A percentile compares a stretch with the other conserved stretches of the same genome.
Conservation (phyloP, 2,329 filamentous ascomycete species). For the Colletotrichum navitas region DNA sequence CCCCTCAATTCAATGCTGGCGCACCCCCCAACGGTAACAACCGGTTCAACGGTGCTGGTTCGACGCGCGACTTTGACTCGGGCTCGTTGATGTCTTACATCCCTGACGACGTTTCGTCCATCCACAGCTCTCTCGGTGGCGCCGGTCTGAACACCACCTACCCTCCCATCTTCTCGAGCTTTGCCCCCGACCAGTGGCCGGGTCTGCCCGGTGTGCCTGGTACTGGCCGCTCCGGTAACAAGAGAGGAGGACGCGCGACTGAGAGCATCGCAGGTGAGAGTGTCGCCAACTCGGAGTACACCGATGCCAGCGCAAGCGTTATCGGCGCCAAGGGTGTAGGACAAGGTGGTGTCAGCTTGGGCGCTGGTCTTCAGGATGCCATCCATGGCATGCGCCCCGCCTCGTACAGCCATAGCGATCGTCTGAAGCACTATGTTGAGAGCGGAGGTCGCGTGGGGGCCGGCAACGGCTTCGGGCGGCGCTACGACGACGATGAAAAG, state of each 20-base stretch:
- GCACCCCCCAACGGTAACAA: conserved; percentile 48
- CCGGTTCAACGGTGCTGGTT: conserved; percentile 46
- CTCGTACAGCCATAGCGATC: conserved; percentile 84
- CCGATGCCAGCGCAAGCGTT: conserved; percentile 84
- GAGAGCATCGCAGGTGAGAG: conserved; percentile 92
- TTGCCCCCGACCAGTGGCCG: conserved; percentile 90
- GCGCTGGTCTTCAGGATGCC: conserved; percentile 80
- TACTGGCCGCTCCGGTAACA: conserved; percentile 73
- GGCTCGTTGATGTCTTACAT: conserved; percentile 96
- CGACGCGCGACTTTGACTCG: conserved; percentile 73
- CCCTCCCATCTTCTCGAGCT: conserved; percentile 95
- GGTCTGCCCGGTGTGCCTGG: conserved; percentile 75
- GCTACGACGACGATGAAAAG: conserved; percentile 91
- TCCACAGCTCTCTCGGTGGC: conserved; percentile 92
- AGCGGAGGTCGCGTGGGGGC: conserved; percentile 78
- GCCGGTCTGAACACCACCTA: conserved; percentile 85
- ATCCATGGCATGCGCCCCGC: conserved; percentile 74
- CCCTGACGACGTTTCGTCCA: conserved; percentile 94
- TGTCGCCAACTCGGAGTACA: conserved; percentile 89
- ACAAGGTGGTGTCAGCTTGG: conserved; percentile 89
- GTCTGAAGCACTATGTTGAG: conserved; percentile 94
- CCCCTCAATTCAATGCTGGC: conserved; percentile 75
- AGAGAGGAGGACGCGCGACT: conserved; percentile 74
- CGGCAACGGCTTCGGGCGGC: conserved; percentile 70
- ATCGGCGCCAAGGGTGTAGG: conserved; percentile 80